Conservation (phyloP, 768 basidiomycete species). For the Suillus clintonianus region DNA sequence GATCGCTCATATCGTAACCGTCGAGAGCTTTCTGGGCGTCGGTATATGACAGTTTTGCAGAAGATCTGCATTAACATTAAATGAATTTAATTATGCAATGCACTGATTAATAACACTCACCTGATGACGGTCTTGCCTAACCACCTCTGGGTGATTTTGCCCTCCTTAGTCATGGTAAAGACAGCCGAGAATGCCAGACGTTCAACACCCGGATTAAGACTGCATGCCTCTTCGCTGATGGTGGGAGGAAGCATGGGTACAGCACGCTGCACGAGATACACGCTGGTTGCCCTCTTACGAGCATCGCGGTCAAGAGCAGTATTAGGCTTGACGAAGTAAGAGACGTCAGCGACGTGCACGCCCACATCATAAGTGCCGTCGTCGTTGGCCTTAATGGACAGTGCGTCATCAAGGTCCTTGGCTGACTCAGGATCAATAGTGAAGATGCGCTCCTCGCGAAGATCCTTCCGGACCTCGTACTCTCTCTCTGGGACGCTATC, state of each 20-base stretch:
- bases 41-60: slow-evolving; percentile 80
- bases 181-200: slow-evolving; percentile 89
- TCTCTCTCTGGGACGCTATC: slow-evolving; percentile 86
- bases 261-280: slow-evolving; percentile 93
- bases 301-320: slow-evolving; percentile 99
- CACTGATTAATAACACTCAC: slow-evolving; percentile 41
- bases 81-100: slow-evolving; percentile 4
- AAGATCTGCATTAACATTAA: slow-evolving; percentile 66
- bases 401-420: slow-evolving; percentile 92
- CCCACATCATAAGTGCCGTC: slow-evolving; percentile 93
- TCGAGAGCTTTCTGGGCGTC: slow-evolving; percentile 84
- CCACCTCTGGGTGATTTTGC: slow-evolving; percentile 82
- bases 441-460: slow-evolving; percentile 84
- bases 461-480: slow-evolving; percentile 83
- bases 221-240: slow-evolving; percentile 92
- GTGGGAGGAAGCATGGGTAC: slow-evolving; percentile 97
- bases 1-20: slow-evolving; percentile 58
- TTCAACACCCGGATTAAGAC: slow-evolving; percentile 84
- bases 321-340: slow-evolving; percentile 92
- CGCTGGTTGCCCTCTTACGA: slow-evolving; percentile 93
- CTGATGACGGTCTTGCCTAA: slow-evolving; percentile 92
- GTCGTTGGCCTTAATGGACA: slow-evolving; percentile 86
- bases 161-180: slow-evolving; percentile 85
- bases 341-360: slow-evolving; percentile 96
- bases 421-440: slow-evolving; percentile 90